A percentile compares a stretch with the other conserved stretches of the same genome.
Evolutionary conservation across 148 eudicot species (phyloP).

Genomic region (Drosera capensis): DNA sequence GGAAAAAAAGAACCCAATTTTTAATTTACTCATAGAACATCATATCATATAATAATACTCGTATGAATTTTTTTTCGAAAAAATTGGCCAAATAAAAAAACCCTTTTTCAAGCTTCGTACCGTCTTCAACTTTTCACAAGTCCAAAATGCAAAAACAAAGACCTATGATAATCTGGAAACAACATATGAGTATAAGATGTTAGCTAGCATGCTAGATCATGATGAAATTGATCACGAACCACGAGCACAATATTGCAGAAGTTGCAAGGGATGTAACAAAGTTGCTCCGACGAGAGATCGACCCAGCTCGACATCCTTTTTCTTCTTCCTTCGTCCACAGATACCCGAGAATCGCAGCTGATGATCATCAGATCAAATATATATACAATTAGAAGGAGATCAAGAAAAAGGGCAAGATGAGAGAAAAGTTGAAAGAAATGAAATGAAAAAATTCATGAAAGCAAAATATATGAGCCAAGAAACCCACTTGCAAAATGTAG

Average conservation of each 20-base stretch:
- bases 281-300: conserved; percentile 47
- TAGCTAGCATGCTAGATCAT: neutral
- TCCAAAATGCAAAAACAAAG: too few relatives aligned
- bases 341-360: neutral
- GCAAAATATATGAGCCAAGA: neutral
- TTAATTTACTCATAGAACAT: too few relatives aligned
- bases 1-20: neutral
- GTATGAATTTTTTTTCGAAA: too few relatives aligned
- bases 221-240: neutral
- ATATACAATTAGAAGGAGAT: neutral
- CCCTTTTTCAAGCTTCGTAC: too few relatives aligned
- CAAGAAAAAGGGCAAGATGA: neutral
- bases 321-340: neutral
- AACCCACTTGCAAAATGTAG: conserved; percentile 2
- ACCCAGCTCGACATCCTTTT: conserved; percentile 30
- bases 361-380: too few relatives aligned
- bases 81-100: too few relatives aligned
- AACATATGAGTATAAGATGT: neutral
- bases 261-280: conserved; percentile 92
- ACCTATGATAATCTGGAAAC: too few relatives aligned
- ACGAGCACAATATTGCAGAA: conserved; percentile 46
- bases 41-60: too few relatives aligned
- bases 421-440: neutral
- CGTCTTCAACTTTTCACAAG: too few relatives aligned
- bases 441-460: neutral